Evolutionary conservation across 1,284 basidiomycete species (phyloP).

Genomic region (Entoloma clypeatum): DNA sequence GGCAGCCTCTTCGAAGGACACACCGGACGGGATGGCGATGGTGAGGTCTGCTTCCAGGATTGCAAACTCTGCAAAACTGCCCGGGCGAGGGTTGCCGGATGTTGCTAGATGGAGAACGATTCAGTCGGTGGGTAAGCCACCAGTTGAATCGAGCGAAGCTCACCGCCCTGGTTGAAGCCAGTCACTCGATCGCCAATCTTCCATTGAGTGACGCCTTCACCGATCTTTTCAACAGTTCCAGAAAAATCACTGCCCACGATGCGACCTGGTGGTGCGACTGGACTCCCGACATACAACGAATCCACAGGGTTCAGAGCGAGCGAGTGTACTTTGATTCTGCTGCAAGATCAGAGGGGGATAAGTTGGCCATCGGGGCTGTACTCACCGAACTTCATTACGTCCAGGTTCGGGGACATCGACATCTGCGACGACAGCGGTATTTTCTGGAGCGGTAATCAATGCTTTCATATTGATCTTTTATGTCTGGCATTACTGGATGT

Average conservation of each 20-base stretch:
- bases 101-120: constrained; percentile 23
- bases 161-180: constrained; percentile 32
- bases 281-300: constrained; percentile 26
- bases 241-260: constrained; percentile 32
- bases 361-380: neutral
- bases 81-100: constrained; percentile 29
- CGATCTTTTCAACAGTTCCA: constrained; percentile 29
- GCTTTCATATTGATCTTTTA: constrained; percentile 26
- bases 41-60: constrained; percentile 31
- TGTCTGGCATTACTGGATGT: no score
- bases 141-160: constrained; percentile 2
- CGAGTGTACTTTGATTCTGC: constrained; percentile 28
- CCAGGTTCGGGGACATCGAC: constrained; percentile 27
- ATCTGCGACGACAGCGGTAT: constrained; percentile 25
- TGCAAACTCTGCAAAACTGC: constrained; percentile 33
- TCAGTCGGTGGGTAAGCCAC: neutral
- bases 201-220: constrained; percentile 25
- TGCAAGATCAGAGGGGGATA: neutral
- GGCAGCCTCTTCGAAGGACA: constrained; percentile 30
- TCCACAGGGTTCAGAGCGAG: constrained; percentile 32
- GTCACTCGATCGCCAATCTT: constrained; percentile 28
- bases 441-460: constrained; percentile 24
- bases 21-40: constrained; percentile 23
- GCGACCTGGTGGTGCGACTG: constrained; percentile 25
- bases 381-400: constrained; percentile 27